A percentile compares a stretch with the other conserved stretches of the same genome.
Evolutionary conservation across 768 basidiomycete genomes (phyloP).

Genomic region (Lactarius hatsudake): DNA sequence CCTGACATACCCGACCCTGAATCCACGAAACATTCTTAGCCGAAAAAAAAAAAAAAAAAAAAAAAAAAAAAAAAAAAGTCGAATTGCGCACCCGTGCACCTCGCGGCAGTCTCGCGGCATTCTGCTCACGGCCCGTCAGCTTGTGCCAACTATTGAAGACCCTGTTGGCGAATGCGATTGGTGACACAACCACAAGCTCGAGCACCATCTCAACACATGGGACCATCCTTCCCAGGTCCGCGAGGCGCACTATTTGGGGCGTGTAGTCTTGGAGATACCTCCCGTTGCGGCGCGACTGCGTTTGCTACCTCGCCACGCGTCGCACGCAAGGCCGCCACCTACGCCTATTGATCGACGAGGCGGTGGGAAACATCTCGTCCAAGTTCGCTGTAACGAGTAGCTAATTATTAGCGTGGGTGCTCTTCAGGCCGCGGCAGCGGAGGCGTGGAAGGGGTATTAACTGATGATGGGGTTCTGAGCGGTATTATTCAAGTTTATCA

Average conservation of each 20-base stretch:
- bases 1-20: slow-evolving; percentile 97
- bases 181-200: slow-evolving; percentile 91
- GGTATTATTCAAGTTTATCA: slow-evolving; percentile 65
- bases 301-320: slow-evolving; percentile 56
- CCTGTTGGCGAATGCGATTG: too few relatives aligned
- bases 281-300: slow-evolving; percentile 40
- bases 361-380: slow-evolving; percentile 27
- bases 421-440: slow-evolving; percentile 20
- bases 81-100: too few relatives aligned
- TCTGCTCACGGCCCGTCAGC: too few relatives aligned
- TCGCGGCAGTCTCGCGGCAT: too few relatives aligned
- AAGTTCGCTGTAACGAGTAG: slow-evolving; percentile 4
- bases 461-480: slow-evolving; percentile 25
- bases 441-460: slow-evolving; percentile 30
- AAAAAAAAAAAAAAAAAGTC: too few relatives aligned
- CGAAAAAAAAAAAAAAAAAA: too few relatives aligned
- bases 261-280: slow-evolving; percentile 58
- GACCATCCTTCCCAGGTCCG: slow-evolving; percentile 87
- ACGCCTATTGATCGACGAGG: slow-evolving; percentile 56
- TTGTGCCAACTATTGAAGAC: too few relatives aligned
- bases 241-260: slow-evolving; percentile 72
- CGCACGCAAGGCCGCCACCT: slow-evolving; percentile 61
- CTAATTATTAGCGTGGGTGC: slow-evolving; percentile 8
- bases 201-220: slow-evolving; percentile 87
- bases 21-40: neutral